Conservation (phyloP, 306 rosid species). For the Sicyos edulis region DNA sequence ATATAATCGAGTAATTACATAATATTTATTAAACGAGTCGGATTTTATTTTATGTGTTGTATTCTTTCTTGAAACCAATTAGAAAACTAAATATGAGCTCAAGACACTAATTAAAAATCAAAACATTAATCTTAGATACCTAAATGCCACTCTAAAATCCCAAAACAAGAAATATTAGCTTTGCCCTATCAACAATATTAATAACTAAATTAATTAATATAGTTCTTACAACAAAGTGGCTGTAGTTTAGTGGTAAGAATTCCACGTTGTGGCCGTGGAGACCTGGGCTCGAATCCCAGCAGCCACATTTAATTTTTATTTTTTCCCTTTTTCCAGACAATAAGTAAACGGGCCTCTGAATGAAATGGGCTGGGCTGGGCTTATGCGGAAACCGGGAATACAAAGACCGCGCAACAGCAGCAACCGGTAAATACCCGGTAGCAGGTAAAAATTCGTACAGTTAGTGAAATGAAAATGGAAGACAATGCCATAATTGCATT, state of each 20-base stretch:
- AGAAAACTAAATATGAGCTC: too few species aligned
- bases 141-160: too few species aligned
- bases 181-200: too few species aligned
- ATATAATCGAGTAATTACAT: too few species aligned
- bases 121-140: too few species aligned
- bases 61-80: too few species aligned
- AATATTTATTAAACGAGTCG: too few species aligned
- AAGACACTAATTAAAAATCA: too few species aligned
- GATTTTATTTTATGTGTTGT: too few species aligned
- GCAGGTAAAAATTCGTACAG: conserved; percentile 27
- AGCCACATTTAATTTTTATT: background rate
- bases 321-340: background rate
- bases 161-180: too few species aligned
- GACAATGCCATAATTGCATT: conserved; percentile 37
- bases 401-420: background rate
- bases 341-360: background rate
- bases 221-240: conserved; percentile 2
- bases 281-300: conserved; percentile 20
- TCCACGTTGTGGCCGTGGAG: conserved; percentile 18
- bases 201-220: too few species aligned
- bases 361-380: conserved; percentile 18
- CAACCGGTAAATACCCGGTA: conserved; percentile 39
- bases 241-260: conserved; percentile 17
- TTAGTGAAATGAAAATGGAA: conserved; percentile 25
- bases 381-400: background rate